Conservation (phyloP, 2,329 filamentous ascomycete species). For the Podosphaera fusca region DNA sequence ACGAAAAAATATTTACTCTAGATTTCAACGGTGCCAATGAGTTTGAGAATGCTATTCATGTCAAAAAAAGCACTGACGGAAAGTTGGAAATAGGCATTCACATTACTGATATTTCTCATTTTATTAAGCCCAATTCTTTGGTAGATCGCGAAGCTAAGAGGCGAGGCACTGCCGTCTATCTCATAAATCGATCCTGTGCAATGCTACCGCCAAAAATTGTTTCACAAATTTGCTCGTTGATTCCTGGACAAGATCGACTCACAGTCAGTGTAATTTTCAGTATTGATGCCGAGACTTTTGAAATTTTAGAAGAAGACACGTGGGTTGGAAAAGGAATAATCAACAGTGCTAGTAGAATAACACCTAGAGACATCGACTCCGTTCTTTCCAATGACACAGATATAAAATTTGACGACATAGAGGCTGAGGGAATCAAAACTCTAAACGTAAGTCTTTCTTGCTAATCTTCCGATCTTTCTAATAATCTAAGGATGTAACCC, state of each 20-base stretch:
- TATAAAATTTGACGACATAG: conserved; percentile 39
- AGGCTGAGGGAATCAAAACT: conserved; percentile 56
- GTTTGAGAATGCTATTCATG: conserved; percentile 77
- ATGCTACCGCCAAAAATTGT: conserved; percentile 75
- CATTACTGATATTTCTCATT: conserved; percentile 85
- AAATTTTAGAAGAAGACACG: conserved; percentile 60
- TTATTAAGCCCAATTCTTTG: conserved; percentile 85
- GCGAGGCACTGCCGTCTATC: conserved; percentile 82
- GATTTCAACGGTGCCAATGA: conserved; percentile 74
- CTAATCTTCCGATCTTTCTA: conserved; percentile 6
- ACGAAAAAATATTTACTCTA: conserved; percentile 74
- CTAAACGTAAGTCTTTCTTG: conserved; percentile 34
- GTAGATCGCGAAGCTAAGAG: conserved; percentile 97
- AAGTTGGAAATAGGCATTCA: conserved; percentile 88
- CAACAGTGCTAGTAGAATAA: conserved; percentile 71
- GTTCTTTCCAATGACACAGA: conserved; percentile 43
- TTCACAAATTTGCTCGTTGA: conserved; percentile 67
- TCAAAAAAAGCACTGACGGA: conserved; percentile 63
- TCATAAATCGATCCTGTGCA: conserved; percentile 62
- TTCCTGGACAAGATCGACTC: conserved; percentile 70
- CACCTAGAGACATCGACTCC: conserved; percentile 66
- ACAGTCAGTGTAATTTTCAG: conserved; percentile 85
- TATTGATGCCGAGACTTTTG: conserved; percentile 59
- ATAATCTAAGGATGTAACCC: conserved; percentile 39
- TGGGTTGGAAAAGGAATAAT: conserved; percentile 90